These are phyloP conservation scores for Cryptococcus hybrid DNA, from an alignment of 1,284 basidiomycete species.

Conservation along the genomic window DNA sequence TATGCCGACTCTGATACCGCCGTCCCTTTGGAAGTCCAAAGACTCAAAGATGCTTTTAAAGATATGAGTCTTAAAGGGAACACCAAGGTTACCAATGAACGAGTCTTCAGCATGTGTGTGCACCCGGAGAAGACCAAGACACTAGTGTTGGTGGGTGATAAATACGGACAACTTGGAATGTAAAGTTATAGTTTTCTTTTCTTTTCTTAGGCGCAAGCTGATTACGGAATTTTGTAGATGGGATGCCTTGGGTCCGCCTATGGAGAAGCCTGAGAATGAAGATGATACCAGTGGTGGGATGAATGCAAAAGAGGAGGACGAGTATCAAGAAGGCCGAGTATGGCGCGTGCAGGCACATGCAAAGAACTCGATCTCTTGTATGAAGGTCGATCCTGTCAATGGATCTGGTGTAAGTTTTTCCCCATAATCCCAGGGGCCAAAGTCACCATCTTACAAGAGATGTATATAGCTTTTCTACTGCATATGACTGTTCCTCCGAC, in stretches of 20 bases:
- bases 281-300: constrained; percentile 24
- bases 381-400: constrained; percentile 48
- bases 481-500: constrained; percentile 54
- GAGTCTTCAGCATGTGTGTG: constrained; percentile 52
- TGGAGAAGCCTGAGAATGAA: constrained; percentile 28
- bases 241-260: constrained; percentile 35
- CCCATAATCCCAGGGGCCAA: background rate
- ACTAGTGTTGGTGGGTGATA: constrained; percentile 53
- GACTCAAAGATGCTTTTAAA: constrained; percentile 34
- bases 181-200: constrained; percentile 23
- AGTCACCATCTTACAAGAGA: background rate
- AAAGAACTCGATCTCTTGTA: constrained; percentile 43
- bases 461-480: constrained; percentile 44
- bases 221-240: constrained; percentile 25
- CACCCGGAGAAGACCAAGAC: constrained; percentile 51
- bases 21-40: constrained; percentile 22
- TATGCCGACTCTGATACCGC: constrained; percentile 21
- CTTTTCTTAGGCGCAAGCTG: constrained; percentile 2
- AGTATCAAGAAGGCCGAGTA: constrained; percentile 34
- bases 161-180: constrained; percentile 50
- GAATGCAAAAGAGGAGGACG: constrained; percentile 20
- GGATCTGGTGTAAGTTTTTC: constrained; percentile 40
- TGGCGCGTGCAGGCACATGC: constrained; percentile 52
- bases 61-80: constrained; percentile 42
- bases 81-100: constrained; percentile 48